Evolutionary conservation across 768 basidiomycete genomes (phyloP), one percentile per base, ranked within the genome.

Genomic region (Suillus weaverae): DNA sequence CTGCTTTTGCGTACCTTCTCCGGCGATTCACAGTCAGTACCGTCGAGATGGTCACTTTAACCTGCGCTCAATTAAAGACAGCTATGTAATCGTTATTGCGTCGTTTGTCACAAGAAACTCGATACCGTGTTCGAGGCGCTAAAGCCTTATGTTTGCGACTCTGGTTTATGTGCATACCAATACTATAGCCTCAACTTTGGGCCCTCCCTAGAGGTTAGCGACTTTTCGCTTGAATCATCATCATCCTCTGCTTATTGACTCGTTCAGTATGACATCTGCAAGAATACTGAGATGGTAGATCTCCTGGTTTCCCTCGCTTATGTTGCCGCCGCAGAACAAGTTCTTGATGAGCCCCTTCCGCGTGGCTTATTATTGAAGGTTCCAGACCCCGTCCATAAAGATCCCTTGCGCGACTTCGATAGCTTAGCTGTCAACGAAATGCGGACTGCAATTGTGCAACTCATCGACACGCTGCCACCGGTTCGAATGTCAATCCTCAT

Each of bases 141-240:
- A 65, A 89, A 90, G 71, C 90, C 90, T 1, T 91, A 90, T 70
- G 89, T 92, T 32, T 92, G 90, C 71, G 81, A 84, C 62, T 81
- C 81, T 5, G 83, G 83, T 61, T 80, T 92, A 5, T 92, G 90
- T 73, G 77, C 84, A 6, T 92, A 88, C 72, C 89, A 89, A 69
- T 90, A 88, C 69, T 89, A 89, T 70, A 77, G 81, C 5, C 76
- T 88, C 56, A 88, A 87, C 63, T 81, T 85, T 33, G 89, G 89
- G 0, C 85, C 87, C 6, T 89, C 88, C 10, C 80, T 91, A 22
- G 89, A 91, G 80, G 88, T 86, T 68, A 16, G 78, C 70, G 8
- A 61, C 35, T n/a, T 33, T 32, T 26, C 39, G n/a, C 62, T 35
- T 22, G 32, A 56, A 3, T 11, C n/a, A 14, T 26, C 38, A 22